phyloP scores from a whole-genome alignment of 2,329 filamentous ascomycete genomes.

The Arthrobotrys sphaeroides region DNA sequence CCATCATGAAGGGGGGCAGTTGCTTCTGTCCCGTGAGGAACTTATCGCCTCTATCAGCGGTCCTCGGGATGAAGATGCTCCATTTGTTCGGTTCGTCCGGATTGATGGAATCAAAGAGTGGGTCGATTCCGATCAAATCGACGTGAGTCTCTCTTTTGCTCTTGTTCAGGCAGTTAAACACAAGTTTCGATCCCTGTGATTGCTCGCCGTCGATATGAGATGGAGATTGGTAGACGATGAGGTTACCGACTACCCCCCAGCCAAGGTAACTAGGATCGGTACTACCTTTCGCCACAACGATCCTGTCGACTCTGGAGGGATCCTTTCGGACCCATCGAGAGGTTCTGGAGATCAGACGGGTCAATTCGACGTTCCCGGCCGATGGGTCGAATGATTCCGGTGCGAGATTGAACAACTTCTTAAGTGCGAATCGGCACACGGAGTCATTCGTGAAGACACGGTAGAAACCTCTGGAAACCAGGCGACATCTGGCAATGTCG shows the following conservation, averaged over 20 bases:
- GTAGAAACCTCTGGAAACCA: constrained; percentile 48
- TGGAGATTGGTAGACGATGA: constrained; percentile 48
- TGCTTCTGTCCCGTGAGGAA: constrained; percentile 40
- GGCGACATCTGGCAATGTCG: constrained; percentile 49
- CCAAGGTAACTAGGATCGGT: constrained; percentile 19
- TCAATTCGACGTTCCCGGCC: constrained; percentile 43
- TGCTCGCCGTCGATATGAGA: constrained; percentile 36
- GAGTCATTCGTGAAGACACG: constrained; percentile 46
- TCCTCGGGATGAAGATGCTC: constrained; percentile 42
- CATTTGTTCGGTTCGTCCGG: constrained; percentile 48
- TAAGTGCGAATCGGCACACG: constrained; percentile 47
- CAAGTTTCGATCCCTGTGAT: constrained; percentile 24
- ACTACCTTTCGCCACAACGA: constrained; percentile 44
- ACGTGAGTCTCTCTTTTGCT: constrained; percentile 18
- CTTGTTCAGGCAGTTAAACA: constrained; percentile 28
- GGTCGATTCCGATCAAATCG: constrained; percentile 33
- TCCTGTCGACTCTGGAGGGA: constrained; percentile 39
- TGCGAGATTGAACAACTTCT: constrained; percentile 23
- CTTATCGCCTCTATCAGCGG: constrained; percentile 44
- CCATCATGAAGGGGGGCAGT: constrained; percentile 43
- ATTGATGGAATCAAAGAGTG: constrained; percentile 33
- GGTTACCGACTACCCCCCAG: constrained; percentile 45
- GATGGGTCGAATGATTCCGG: constrained; percentile 36
- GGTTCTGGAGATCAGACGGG: constrained; percentile 41
- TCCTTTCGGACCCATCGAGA: constrained; percentile 49